Conservation (phyloP, 1,139 yeast genomes). For the Yamadazyma taylorii region DNA sequence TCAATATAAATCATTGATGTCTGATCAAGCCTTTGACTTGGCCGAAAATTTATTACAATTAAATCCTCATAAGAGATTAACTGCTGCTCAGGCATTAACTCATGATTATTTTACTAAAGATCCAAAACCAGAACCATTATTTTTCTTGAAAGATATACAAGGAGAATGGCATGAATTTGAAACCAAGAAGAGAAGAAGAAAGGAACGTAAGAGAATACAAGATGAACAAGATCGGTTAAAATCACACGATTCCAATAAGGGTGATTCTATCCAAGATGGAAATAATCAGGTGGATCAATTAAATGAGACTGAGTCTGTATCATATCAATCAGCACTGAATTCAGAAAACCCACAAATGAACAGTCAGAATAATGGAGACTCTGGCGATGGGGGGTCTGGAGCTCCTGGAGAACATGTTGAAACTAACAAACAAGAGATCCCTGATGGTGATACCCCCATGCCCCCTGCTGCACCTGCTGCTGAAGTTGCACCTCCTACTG, state of each 20-base stretch:
- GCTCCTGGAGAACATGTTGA: too few species aligned
- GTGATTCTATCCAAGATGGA: too few species aligned
- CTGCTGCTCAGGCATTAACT: conserved; percentile 84
- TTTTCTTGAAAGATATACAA: conserved; percentile 52
- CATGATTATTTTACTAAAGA: conserved; percentile 73
- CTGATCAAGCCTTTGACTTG: conserved; percentile 59
- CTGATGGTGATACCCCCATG: background rate
- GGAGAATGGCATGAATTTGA: conserved; percentile 98
- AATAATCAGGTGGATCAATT: background rate
- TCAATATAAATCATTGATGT: conserved; percentile 46
- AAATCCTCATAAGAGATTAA: conserved; percentile 70
- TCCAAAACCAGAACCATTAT: conserved; percentile 62
- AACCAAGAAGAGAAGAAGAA: conserved; percentile 79
- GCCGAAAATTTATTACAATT: conserved; percentile 62
- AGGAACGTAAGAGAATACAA: conserved; percentile 48
- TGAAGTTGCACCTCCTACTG: background rate
- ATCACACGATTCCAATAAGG: background rate
- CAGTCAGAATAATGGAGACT: too few species aligned
- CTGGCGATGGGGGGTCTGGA: too few species aligned
- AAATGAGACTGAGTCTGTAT: background rate
- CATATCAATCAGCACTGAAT: too few species aligned
- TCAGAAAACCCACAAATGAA: too few species aligned
- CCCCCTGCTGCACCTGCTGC: conserved; percentile 1
- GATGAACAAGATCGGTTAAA: conserved; percentile 19
- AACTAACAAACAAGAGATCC: too few species aligned